phyloP scores from a whole-genome alignment of 208 protist genomes.

The Balamuthia mandrillaris region DNA sequence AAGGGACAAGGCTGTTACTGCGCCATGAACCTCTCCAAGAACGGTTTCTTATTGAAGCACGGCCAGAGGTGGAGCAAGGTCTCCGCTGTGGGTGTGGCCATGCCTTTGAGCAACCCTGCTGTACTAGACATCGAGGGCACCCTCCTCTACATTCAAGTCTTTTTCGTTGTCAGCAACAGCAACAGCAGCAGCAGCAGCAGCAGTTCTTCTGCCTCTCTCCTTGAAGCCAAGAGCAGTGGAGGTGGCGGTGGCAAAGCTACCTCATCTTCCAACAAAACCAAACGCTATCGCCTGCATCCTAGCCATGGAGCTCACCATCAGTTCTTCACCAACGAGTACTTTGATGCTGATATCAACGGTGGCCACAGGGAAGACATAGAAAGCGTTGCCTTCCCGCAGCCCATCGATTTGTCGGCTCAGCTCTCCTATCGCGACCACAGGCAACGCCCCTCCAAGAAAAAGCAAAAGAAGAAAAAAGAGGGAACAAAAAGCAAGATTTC shows the following conservation, averaged over 20 bases:
- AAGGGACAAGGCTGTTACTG: neutral
- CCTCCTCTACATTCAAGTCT: constrained; percentile 25
- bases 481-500: too few relatives aligned
- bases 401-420: too few relatives aligned
- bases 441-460: too few relatives aligned
- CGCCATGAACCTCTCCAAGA: constrained; percentile 29
- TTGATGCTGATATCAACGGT: too few relatives aligned
- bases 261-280: neutral
- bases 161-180: neutral
- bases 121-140: constrained; percentile 1
- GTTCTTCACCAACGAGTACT: too few relatives aligned
- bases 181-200: neutral
- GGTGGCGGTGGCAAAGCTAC: neutral
- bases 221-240: neutral
- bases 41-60: neutral
- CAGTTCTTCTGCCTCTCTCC: neutral
- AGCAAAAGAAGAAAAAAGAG: too few relatives aligned
- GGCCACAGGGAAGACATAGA: too few relatives aligned
- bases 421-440: too few relatives aligned
- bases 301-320: too few relatives aligned
- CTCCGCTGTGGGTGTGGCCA: neutral
- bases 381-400: too few relatives aligned
- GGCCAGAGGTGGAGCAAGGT: neutral
- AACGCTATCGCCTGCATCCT: too few relatives aligned
- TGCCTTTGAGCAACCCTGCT: neutral